A percentile compares a stretch with the other conserved stretches of the same genome.
Conservation (phyloP, 352 stramenopile species). For the Aphanomyces astaci region DNA sequence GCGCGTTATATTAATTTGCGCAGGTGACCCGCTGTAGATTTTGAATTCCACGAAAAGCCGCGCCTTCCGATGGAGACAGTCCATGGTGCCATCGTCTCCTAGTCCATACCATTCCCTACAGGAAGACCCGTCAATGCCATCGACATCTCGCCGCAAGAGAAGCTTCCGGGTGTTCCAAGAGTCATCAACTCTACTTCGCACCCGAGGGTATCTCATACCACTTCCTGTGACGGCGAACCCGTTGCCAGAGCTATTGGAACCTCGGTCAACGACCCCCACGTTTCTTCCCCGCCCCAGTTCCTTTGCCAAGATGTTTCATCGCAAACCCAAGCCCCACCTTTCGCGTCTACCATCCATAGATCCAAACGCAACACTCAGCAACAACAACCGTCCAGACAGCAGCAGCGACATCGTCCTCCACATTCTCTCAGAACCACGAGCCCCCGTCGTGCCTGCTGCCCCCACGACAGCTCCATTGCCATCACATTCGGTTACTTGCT, state of each 20-base stretch:
- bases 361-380: background rate
- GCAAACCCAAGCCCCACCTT: background rate
- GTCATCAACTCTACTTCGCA: background rate
- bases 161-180: slow-evolving; percentile 1
- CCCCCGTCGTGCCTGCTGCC: background rate
- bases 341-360: background rate
- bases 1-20: background rate
- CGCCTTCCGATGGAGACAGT: background rate
- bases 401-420: background rate
- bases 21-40: background rate
- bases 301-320: background rate
- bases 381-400: background rate
- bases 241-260: background rate
- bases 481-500: background rate
- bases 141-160: background rate
- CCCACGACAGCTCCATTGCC: too few species aligned
- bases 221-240: background rate
- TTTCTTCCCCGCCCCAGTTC: background rate
- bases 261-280: background rate
- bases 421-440: background rate
- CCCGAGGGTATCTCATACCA: background rate
- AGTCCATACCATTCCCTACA: background rate
- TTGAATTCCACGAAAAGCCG: background rate
- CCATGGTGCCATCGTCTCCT: background rate
- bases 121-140: background rate